A percentile compares a stretch with the other conserved stretches of the same genome.
phyloP scores from a whole-genome alignment of 1,284 basidiomycete species.

The Tylopilus sp. region DNA sequence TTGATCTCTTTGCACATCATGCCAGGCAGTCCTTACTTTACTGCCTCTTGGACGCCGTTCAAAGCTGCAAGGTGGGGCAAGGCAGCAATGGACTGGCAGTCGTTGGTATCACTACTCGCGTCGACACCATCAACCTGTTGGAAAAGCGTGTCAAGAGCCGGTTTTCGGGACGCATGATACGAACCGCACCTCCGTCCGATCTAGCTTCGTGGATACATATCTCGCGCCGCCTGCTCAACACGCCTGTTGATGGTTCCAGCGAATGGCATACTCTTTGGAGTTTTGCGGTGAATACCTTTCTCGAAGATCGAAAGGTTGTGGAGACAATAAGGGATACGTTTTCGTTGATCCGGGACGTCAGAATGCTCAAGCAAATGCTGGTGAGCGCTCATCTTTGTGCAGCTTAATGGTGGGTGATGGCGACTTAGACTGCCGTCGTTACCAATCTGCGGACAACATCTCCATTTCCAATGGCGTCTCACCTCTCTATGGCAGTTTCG shows the following conservation, averaged over 20 bases:
- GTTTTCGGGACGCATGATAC: constrained; percentile 86
- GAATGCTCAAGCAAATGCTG: constrained; percentile 61
- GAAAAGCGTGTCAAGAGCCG: constrained; percentile 96
- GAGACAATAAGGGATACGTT: constrained; percentile 56
- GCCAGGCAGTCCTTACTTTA: constrained; percentile 86
- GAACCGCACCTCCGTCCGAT: constrained; percentile 59
- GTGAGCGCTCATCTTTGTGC: constrained; percentile 41
- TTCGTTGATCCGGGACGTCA: constrained; percentile 64
- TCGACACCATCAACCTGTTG: constrained; percentile 84
- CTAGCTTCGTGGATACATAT: constrained; percentile 52
- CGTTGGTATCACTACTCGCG: constrained; percentile 76
- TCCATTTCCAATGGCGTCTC: constrained; percentile 49
- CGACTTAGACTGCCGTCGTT: constrained; percentile 47
- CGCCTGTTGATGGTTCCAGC: constrained; percentile 27
- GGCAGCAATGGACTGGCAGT: constrained; percentile 72
- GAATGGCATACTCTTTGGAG: constrained; percentile 62
- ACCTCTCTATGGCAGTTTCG: constrained; percentile 40
- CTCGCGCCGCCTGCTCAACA: constrained; percentile 42
- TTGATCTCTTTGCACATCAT: constrained; percentile 88
- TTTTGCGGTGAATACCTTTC: constrained; percentile 52
- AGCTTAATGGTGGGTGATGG: constrained; percentile 26
- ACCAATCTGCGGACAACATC: constrained; percentile 45
- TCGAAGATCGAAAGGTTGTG: constrained; percentile 44
- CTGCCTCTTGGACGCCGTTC: constrained; percentile 81
- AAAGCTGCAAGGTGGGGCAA: constrained; percentile 57